phyloP scores from a whole-genome alignment of 2,329 filamentous ascomycete species.

The Decorospora gaudefroyi region DNA sequence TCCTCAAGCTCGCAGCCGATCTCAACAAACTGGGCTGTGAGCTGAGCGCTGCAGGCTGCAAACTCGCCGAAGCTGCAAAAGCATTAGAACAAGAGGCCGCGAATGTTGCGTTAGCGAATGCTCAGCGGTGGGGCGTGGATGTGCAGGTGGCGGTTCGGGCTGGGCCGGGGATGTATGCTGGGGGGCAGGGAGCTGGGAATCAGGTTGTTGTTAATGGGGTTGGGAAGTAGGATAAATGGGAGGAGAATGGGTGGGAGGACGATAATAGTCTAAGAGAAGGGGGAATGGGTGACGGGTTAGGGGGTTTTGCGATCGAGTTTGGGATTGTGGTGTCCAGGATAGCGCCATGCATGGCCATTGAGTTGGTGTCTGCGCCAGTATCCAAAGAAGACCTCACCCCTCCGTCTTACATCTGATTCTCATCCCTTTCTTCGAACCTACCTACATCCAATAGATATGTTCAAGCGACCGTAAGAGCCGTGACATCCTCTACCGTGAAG shows the following conservation, averaged over 20 bases:
- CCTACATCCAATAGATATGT: too few species aligned
- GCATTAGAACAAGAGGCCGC: constrained; percentile 31
- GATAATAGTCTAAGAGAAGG: not conserved
- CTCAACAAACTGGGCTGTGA: constrained; percentile 21
- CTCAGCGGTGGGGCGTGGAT: constrained; percentile 31
- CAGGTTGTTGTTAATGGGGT: constrained; percentile 14
- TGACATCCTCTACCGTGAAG: too few species aligned
- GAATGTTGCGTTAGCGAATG: constrained; percentile 27
- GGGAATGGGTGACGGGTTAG: too few species aligned
- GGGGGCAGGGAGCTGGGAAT: not conserved
- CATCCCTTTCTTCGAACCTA: too few species aligned
- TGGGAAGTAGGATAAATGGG: constrained; percentile 9
- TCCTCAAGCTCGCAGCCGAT: constrained; percentile 29
- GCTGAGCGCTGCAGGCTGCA: constrained; percentile 20
- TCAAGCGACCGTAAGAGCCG: too few species aligned
- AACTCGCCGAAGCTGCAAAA: constrained; percentile 21
- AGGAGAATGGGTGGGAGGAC: not conserved
- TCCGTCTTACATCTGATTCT: too few species aligned
- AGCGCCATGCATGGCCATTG: too few species aligned
- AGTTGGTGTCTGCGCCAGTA: too few species aligned
- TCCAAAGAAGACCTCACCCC: too few species aligned
- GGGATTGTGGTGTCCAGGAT: too few species aligned
- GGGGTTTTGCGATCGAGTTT: not conserved
- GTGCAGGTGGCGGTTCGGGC: constrained; percentile 24
- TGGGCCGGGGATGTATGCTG: constrained; percentile 6